Base-by-base conservation (phyloP, 1,139 yeast species). In the Candida pseudoviswanathii region DNA sequence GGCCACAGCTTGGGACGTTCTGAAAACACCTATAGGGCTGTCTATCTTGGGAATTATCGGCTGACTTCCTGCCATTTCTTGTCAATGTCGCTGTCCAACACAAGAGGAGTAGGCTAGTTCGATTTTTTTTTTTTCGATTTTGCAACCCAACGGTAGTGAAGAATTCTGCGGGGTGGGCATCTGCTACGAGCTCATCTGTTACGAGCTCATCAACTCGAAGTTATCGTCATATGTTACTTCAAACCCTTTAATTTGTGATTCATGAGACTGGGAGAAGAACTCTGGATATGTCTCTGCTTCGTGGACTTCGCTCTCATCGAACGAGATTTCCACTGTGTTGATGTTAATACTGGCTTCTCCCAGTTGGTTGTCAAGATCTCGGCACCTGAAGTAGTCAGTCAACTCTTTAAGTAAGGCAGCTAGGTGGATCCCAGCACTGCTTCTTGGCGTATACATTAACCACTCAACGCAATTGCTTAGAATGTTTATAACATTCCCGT, bases 381-480 rank as follows among this genome's bases (percentile, higher is more conserved):
- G 31, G n/a, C 16, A 11, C 3, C 29, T 37, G n/a, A 29, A 39
- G 25, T 48, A 48, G n/a, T n/a, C 2, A 22, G 26, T 40, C 34
- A 46, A 39, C 3, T 24, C 9, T 3, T 43, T 25, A 7, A 43
- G 8, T 6, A 43, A n/a, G 1, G 16, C 10, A 2, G 16, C 11
- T 5, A 41, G 6, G 3, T 26, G 34, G 9, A 33, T 30, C 1
- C 26, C 41, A 22, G n/a, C 5, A 11, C 9, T 16, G 9, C 33
- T 45, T 51, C 34, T 30, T 11, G 37, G 44, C 43, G 45, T 54
- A 26, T 41, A 16, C 50, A 47, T 48, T 16, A 54, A 24, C 57
- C 57, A 54, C 43, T 54, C 54, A 8, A 54, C 41, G 16, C 50
- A 51, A 29, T 45, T 49, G 6, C 51, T 25, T 24, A 52, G 29